Base-by-base conservation (phyloP, 2,329 filamentous ascomycete genomes). In the Cladosporium colombiae region DNA sequence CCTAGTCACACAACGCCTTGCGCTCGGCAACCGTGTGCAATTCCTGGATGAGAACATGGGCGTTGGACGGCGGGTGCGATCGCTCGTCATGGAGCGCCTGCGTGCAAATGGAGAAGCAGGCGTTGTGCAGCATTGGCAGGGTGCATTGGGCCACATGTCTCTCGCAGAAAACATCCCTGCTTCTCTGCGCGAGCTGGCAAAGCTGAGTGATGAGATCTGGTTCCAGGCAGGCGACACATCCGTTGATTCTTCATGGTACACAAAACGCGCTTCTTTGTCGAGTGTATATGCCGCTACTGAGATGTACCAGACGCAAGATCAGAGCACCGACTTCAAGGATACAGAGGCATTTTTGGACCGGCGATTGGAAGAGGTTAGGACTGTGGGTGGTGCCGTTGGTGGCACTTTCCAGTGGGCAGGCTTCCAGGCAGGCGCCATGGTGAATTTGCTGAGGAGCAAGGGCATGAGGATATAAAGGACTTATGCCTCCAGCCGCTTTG, bases 281-380 rank as follows among this genome's bases (percentile, higher is more conserved):
- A 83, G 84, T 1, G 83, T 91, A n/a, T 92, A 91, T 74, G 92
- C 92, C 1, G 78, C 79, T 5, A 78, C 89, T 65, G 95, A 99
- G 79, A 82, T 97, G 5, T 96, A 93, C 80, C 97, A 98, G 93
- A 97, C 93, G 25, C 93, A 90, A 66, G 95, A 98, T 78, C 84
- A 82, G 67, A 93, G 89, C 4, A 80, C 84, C 0, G 87, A 86
- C n/a, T 95, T 91, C 73, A 77, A 75, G 11, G 91, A 93, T 68
- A 98, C 95, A 3, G 88, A 89, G 70, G 84, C 86, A 11, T 99
- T 98, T 76, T 81, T 98, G 62, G 85, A 89, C 64, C 85, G 92
- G 52, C 85, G 94, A 68, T 79, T 96, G 65, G 83, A 87, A 66
- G 93, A 96, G 80, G 81, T 86, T 35, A 83, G 85, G 70, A 84